phyloP scores from a whole-genome alignment of 805 yeast genomes.

The Wickerhamomyces chaumierensis region DNA sequence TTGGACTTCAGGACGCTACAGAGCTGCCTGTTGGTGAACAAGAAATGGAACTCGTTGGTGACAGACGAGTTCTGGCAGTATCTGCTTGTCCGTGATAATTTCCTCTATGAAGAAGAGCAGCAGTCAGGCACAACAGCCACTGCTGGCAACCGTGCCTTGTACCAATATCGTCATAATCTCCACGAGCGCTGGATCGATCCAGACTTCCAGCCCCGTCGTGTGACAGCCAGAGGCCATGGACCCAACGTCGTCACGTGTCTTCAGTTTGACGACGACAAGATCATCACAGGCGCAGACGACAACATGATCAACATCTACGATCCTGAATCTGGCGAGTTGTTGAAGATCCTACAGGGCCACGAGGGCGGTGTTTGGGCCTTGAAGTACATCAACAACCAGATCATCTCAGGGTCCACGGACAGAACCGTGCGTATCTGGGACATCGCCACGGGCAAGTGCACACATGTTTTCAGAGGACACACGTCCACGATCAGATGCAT shows the following conservation, averaged over 20 bases:
- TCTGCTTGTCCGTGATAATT: conserved; percentile 49
- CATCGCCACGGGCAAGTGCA: conserved; percentile 70
- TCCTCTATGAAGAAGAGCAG: conserved; percentile 28
- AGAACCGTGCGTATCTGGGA: conserved; percentile 93
- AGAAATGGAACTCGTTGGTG: conserved; percentile 57
- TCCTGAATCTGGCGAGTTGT: conserved; percentile 56
- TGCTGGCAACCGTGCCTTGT: no score
- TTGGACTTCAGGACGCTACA: conserved; percentile 56
- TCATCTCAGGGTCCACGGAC: conserved; percentile 92
- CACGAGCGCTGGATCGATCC: conserved; percentile 73
- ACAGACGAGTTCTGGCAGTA: conserved; percentile 61
- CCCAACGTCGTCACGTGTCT: conserved; percentile 86
- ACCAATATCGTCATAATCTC: conserved; percentile 15
- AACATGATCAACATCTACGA: conserved; percentile 71
- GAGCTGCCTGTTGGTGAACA: conserved; percentile 52
- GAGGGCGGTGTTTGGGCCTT: conserved; percentile 99
- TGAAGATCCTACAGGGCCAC: conserved; percentile 66
- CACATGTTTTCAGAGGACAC: conserved; percentile 87
- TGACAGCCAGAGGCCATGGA: conserved; percentile 60
- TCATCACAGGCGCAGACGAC: conserved; percentile 90
- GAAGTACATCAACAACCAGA: conserved; percentile 69
- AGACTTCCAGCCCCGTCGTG: conserved; percentile 51
- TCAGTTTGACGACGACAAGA: conserved; percentile 83
- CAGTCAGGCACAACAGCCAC: no score
- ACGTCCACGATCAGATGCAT: conserved; percentile 88